Base-by-base conservation (phyloP, 2,329 filamentous ascomycete genomes). In the Curvularia lunata region DNA sequence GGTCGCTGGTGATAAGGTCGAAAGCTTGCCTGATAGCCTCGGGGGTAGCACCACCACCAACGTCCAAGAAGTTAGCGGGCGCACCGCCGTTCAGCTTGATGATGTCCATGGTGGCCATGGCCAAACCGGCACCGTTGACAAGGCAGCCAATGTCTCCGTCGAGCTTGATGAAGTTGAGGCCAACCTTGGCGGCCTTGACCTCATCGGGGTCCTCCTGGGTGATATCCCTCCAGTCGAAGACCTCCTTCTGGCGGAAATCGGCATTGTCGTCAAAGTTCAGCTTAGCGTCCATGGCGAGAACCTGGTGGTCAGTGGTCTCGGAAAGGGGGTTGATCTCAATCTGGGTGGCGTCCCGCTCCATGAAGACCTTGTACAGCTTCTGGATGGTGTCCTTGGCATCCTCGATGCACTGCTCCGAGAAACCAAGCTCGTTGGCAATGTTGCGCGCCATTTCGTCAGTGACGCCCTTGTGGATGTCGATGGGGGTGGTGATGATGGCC, bases 61-160 rank as follows among this genome's bases (percentile, higher is more conserved):
- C 95, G 78, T 99, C 95, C 71, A 99, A 86, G 88, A 99, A 99
- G 88, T 99, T 99, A 72, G 95, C 95, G 63, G 95, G 95, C 76
- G 87, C 84, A 65, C 95, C 95, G 71, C 95, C 95, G 83, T 98
- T 99, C 64, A 99, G 87, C 88, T 99, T 98, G 87, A 99, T 99
- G 80, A 99, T 98, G 81, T 99, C 95, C 95, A 99, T 99, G 78
- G 95, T 99, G 64, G 95, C 95, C 95, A 99, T 99, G 82, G 95
- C 95, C 68, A 99, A 90, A 83, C 95, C 95, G 74, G 95, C 95
- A 78, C 95, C 95, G 84, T 99, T 99, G 84, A 99, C 95, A 60
- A 98, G 86, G 85, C 95, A 99, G 81, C 95, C 95, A 78, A 99
- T 99, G 78, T 99, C 95, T 78, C 95, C 95, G 77, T 98, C 95